Percentiles rank a stretch among this genome's conserved stretches.
These are phyloP conservation scores for Lanmaoa pseudosensibilis DNA, from an alignment of 768 basidiomycete genomes.

Conservation along the genomic window DNA sequence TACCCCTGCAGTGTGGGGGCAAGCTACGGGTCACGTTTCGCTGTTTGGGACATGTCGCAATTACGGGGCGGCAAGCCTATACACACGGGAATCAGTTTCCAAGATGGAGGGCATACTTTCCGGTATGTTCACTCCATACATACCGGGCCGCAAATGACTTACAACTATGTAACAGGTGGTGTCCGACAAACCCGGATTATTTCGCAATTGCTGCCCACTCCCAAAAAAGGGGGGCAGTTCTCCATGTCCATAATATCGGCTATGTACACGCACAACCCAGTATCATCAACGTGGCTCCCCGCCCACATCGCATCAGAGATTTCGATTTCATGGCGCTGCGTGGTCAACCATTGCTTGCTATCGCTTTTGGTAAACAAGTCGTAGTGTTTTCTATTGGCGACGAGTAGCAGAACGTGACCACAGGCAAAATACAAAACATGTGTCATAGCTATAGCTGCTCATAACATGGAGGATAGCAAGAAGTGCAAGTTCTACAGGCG, in stretches of 20 bases:
- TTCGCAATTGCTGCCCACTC: slow-evolving; percentile 73
- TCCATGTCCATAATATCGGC: slow-evolving; percentile 68
- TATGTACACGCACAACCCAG: slow-evolving; percentile 67
- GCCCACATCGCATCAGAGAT: slow-evolving; percentile 66
- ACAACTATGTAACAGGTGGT: slow-evolving; percentile 59
- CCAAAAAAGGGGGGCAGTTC: slow-evolving; percentile 58
- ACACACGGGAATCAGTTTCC: slow-evolving; percentile 59
- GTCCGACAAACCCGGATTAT: slow-evolving; percentile 68
- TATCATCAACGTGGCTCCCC: slow-evolving; percentile 53
- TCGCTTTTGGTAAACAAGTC: slow-evolving; percentile 60
- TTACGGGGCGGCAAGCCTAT: slow-evolving; percentile 73
- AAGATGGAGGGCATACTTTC: slow-evolving; percentile 67
- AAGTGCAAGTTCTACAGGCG: slow-evolving; percentile 4
- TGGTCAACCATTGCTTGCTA: slow-evolving; percentile 66
- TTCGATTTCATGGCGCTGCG: slow-evolving; percentile 71
- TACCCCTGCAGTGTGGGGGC: slow-evolving; percentile 60
- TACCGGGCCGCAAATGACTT: background rate
- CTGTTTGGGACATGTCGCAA: slow-evolving; percentile 74
- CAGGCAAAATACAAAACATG: slow-evolving; percentile 21
- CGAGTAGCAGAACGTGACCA: slow-evolving; percentile 39
- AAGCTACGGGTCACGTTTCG: slow-evolving; percentile 68
- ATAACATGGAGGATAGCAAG: slow-evolving; percentile 10
- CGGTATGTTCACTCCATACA: slow-evolving; percentile 41
- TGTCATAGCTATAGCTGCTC: slow-evolving; percentile 17
- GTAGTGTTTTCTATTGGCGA: slow-evolving; percentile 64